Evolutionary conservation across 371 early-diverging fungal genomes (phyloP).

Genomic region (Mucor indicus): DNA sequence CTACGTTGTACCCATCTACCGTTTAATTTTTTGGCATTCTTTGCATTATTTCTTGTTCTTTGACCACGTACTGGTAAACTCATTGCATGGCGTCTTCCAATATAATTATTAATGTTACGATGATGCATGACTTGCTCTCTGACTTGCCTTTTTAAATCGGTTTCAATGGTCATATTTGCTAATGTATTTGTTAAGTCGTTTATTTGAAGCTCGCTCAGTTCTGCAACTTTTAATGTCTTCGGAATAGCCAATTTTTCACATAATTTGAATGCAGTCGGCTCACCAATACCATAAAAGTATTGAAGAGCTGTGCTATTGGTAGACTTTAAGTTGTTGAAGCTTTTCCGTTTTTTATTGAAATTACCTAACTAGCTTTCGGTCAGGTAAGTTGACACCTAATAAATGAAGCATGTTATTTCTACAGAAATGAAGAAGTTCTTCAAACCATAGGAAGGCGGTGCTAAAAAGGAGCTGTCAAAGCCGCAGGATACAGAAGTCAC

Average conservation of each 20-base stretch:
- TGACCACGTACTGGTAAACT: conserved; percentile 92
- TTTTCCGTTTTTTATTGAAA: background rate
- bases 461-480: too few species aligned
- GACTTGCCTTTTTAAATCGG: conserved; percentile 81
- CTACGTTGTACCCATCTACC: conserved; percentile 57
- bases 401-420: conserved; percentile 71
- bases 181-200: conserved; percentile 82
- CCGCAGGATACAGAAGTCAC: too few species aligned
- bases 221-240: conserved; percentile 70
- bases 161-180: conserved; percentile 88
- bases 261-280: conserved; percentile 68
- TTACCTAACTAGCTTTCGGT: conserved; percentile 78
- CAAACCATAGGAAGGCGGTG: conserved; percentile 11
- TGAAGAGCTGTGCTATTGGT: conserved; percentile 56
- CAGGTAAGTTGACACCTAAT: conserved; percentile 92
- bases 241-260: conserved; percentile 83
- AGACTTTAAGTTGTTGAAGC: too few species aligned
- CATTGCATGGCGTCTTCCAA: conserved; percentile 84
- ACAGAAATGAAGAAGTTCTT: background rate
- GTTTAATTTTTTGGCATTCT: conserved; percentile 87
- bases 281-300: conserved; percentile 93
- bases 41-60: conserved; percentile 83
- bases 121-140: conserved; percentile 78
- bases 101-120: conserved; percentile 78
- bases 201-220: conserved; percentile 84